Conservation (phyloP, 2,329 filamentous ascomycete species). For the Bipolaris oryzae region DNA sequence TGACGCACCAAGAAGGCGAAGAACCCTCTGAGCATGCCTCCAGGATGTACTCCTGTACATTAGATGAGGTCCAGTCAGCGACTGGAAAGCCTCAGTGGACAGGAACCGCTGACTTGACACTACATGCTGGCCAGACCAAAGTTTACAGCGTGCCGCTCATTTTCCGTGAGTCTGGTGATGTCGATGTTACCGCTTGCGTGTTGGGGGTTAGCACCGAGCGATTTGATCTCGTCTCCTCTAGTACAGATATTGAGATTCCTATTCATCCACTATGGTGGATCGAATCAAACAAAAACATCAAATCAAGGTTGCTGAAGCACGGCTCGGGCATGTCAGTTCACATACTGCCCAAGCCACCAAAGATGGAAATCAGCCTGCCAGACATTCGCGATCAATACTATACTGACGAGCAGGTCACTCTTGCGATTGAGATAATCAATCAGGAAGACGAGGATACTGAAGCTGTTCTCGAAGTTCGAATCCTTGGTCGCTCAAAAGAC, state of each 20-base stretch:
- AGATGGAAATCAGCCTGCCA: slow-evolving; percentile 75
- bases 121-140: slow-evolving; percentile 70
- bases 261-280: slow-evolving; percentile 45
- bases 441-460: slow-evolving; percentile 80
- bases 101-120: slow-evolving; percentile 67
- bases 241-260: slow-evolving; percentile 52
- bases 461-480: slow-evolving; percentile 70
- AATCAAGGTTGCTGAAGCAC: slow-evolving; percentile 37
- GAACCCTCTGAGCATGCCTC: slow-evolving; percentile 17
- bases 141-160: slow-evolving; percentile 75
- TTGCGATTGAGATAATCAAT: slow-evolving; percentile 76
- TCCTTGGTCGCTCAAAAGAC: slow-evolving; percentile 64
- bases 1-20: slow-evolving; percentile 34
- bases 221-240: slow-evolving; percentile 71
- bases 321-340: slow-evolving; percentile 62
- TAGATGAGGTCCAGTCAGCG: slow-evolving; percentile 36
- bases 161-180: slow-evolving; percentile 81
- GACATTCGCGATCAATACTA: slow-evolving; percentile 76
- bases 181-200: slow-evolving; percentile 67
- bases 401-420: slow-evolving; percentile 74
- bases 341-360: slow-evolving; percentile 87
- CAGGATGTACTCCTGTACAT: slow-evolving; percentile 25
- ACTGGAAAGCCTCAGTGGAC: slow-evolving; percentile 51
- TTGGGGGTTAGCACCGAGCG: slow-evolving; percentile 67
- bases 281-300: slow-evolving; percentile 29